These are phyloP conservation scores for Medicago lupulina DNA, from an alignment of 306 rosid species.

Conservation along the genomic window DNA sequence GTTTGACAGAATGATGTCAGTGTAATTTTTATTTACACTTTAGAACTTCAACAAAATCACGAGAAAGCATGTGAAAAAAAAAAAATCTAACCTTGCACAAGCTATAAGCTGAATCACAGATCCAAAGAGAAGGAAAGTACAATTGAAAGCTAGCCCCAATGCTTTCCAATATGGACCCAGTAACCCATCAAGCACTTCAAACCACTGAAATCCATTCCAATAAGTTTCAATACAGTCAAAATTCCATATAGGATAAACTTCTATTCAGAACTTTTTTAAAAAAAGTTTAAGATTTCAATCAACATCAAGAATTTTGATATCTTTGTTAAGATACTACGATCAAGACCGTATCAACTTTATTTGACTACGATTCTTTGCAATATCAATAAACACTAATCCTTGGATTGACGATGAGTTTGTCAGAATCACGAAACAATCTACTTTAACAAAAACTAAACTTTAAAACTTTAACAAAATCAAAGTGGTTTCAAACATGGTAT, in stretches of 20 bases:
- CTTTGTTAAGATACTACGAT: not conserved
- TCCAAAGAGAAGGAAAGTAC: slow-evolving; percentile 97
- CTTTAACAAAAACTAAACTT: not conserved
- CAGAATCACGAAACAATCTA: not conserved
- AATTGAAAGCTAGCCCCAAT: slow-evolving; percentile 88
- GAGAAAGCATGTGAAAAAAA: not conserved
- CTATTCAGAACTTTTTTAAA: not conserved
- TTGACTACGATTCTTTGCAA: no score
- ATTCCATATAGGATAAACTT: not conserved
- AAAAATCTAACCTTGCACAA: slow-evolving; percentile 78
- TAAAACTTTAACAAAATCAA: no score
- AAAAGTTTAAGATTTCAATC: not conserved
- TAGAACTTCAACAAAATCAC: no score
- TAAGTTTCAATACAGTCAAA: slow-evolving; percentile 28
- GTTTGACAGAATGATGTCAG: not conserved
- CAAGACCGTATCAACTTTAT: not conserved
- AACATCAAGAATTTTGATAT: not conserved
- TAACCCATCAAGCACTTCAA: slow-evolving; percentile 96
- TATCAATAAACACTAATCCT: no score
- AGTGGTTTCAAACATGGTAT: no score
- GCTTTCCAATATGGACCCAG: slow-evolving; percentile 97
- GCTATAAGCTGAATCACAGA: slow-evolving; percentile 98
- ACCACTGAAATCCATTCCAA: slow-evolving; percentile 74
- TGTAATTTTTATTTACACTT: not conserved
- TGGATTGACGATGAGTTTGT: not conserved